Base-by-base conservation (phyloP, 2,329 filamentous ascomycete genomes). In the Cercospora zeina region DNA sequence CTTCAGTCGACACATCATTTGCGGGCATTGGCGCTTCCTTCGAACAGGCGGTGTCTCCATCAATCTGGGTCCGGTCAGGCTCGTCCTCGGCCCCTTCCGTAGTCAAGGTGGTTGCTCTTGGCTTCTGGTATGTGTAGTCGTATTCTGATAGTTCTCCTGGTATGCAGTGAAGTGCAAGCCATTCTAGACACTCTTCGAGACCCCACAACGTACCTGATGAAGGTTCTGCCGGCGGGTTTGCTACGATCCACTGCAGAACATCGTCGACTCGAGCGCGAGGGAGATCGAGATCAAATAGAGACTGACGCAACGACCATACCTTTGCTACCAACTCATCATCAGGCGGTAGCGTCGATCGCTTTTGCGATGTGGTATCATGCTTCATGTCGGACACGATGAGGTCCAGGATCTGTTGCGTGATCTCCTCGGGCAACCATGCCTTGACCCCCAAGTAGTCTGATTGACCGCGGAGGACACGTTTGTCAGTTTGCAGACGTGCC, bases 131-230 rank as follows among this genome's bases (percentile, higher is more conserved):
- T 13, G 21, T 49, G 49, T 65, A 67, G 62, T 76, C 74, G 60
- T 75, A 76, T 13, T 75, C 72, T 58, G 66, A 62, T 21, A 75
- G 63, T 54, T 73, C 70, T 21, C 63, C 67, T 27, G 60, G 37
- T 13, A 82, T 78, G 69, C 88, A 90, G 72, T 95, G 85, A 67
- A 90, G 80, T n/a, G 91, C 90, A 58, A 97, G 82, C 91, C 92
- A 96, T 69, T 97, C 91, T 19, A 99, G 75, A 27, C 90, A 87
- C 76, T 96, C 93, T 64, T 96, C 89, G 36, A 97, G 78, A 9
- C 93, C 92, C 90, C 91, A 96, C 13, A 21, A 79, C 71, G 2
- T 81, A 78, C 59, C 88, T 82, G 62, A 24, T 27, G 53, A 57
- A 27, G 56, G 45, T 31, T 76, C 74, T 62, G 75, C 70, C 13